Conservation (phyloP, 2,329 filamentous ascomycete genomes). For the Ophiostoma sp. region DNA sequence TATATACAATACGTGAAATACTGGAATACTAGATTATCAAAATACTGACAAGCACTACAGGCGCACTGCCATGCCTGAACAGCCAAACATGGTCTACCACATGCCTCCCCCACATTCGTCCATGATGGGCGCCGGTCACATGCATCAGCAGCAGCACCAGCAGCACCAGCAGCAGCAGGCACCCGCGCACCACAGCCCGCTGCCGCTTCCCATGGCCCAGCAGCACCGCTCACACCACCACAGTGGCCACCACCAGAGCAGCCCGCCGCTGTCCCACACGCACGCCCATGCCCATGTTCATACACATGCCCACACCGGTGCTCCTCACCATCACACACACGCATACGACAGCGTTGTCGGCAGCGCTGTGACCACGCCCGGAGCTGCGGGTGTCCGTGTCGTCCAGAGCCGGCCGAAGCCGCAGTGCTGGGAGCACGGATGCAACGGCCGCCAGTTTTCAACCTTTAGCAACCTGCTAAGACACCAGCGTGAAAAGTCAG, state of each 20-base stretch:
- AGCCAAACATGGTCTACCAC: constrained; percentile 12
- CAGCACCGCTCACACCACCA: constrained; percentile 20
- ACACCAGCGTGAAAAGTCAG: constrained; percentile 91
- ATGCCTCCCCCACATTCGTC: constrained; percentile 2
- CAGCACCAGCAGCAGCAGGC: constrained; percentile 13
- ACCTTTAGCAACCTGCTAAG: constrained; percentile 92
- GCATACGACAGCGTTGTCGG: constrained; percentile 17
- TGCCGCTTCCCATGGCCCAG: constrained; percentile 17
- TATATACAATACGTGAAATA: not conserved
- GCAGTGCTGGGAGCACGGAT: constrained; percentile 95
- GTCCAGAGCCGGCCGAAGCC: constrained; percentile 80
- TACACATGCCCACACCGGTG: constrained; percentile 9
- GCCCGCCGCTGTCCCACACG: constrained; percentile 20
- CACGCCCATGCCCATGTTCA: constrained; percentile 10
- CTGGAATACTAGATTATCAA: not conserved
- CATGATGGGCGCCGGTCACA: constrained; percentile 2
- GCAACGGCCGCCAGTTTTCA: constrained; percentile 90
- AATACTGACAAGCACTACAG: not conserved
- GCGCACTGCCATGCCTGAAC: constrained; percentile 12
- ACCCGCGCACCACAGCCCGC: constrained; percentile 16
- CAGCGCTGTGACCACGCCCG: constrained; percentile 31
- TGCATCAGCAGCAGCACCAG: constrained; percentile 24
- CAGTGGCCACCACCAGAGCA: constrained; percentile 11
- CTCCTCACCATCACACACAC: constrained; percentile 1
- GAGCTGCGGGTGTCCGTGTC: constrained; percentile 51